Percentiles rank a stretch among this genome's conserved stretches.
Conservation (phyloP, 108 stramenopile species). For the Chaetoceros tenuissimus region DNA sequence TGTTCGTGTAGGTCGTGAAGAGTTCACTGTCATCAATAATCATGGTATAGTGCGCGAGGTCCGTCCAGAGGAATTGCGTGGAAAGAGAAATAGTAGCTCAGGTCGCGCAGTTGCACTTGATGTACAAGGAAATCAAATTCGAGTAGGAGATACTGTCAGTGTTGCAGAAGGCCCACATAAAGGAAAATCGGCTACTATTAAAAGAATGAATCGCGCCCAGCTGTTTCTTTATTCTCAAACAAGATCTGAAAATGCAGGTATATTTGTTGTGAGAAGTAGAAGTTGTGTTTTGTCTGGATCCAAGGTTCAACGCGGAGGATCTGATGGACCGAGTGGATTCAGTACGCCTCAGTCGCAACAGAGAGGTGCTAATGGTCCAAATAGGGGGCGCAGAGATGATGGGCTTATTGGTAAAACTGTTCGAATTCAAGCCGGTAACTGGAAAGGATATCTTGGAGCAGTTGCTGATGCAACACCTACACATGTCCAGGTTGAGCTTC, state of each 20-base stretch:
- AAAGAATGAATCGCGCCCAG: constrained; percentile 82
- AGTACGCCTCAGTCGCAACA: constrained; percentile 64
- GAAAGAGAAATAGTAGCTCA: constrained; percentile 76
- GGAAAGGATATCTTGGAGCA: constrained; percentile 88
- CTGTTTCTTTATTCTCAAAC: constrained; percentile 87
- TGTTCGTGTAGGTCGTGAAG: constrained; percentile 86
- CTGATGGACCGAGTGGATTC: constrained; percentile 56
- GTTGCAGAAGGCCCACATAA: constrained; percentile 85
- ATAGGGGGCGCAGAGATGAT: constrained; percentile 61
- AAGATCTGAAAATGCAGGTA: constrained; percentile 76
- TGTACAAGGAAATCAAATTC: constrained; percentile 80
- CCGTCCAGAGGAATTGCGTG: constrained; percentile 82
- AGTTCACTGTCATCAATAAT: constrained; percentile 88
- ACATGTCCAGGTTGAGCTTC: constrained; percentile 85
- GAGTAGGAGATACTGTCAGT: constrained; percentile 77
- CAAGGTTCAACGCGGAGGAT: constrained; percentile 39
- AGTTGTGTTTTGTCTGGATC: constrained; percentile 78
- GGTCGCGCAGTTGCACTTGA: constrained; percentile 81
- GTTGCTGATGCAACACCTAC: constrained; percentile 82
- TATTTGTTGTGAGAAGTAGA: constrained; percentile 82
- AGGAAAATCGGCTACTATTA: constrained; percentile 85
- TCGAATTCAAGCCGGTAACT: constrained; percentile 82
- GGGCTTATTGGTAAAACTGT: constrained; percentile 84
- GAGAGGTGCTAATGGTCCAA: constrained; percentile 28
- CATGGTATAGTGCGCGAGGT: constrained; percentile 79